A percentile compares a stretch with the other conserved stretches of the same genome.
Evolutionary conservation across 2,329 filamentous ascomycete genomes (phyloP).

Genomic region (Keithomyces neogunnii): DNA sequence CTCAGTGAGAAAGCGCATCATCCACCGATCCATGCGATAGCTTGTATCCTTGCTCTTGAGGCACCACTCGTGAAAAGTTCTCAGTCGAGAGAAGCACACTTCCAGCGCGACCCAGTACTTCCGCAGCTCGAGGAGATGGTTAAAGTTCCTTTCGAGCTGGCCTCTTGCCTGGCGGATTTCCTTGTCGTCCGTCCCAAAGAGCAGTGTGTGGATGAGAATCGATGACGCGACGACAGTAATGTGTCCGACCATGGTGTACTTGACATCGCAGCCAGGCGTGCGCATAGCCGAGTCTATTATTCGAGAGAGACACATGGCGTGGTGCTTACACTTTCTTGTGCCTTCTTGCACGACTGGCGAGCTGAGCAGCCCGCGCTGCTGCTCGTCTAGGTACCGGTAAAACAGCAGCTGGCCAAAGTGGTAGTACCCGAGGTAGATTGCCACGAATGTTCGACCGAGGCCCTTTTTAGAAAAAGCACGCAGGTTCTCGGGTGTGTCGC

Average conservation of each 20-base stretch:
- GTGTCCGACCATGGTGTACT: slow-evolving; percentile 36
- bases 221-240: slow-evolving; percentile 38
- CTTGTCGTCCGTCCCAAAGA: slow-evolving; percentile 28
- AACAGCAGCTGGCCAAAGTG: slow-evolving; percentile 38
- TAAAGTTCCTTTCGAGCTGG: slow-evolving; percentile 35
- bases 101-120: slow-evolving; percentile 26
- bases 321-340: slow-evolving; percentile 27
- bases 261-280: slow-evolving; percentile 27
- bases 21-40: background rate
- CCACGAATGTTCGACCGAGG: slow-evolving; percentile 33
- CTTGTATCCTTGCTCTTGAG: background rate
- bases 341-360: slow-evolving; percentile 19
- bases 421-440: slow-evolving; percentile 37
- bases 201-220: slow-evolving; percentile 35
- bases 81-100: background rate
- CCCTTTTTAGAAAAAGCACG: slow-evolving; percentile 25
- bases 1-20: background rate
- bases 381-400: slow-evolving; percentile 32
- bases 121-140: slow-evolving; percentile 30
- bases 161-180: slow-evolving; percentile 25
- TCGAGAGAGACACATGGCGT: slow-evolving; percentile 30
- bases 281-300: slow-evolving; percentile 29
- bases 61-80: background rate
- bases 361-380: slow-evolving; percentile 16
- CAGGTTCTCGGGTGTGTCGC: slow-evolving; percentile 30